Base-by-base conservation (phyloP, 2,329 filamentous ascomycete genomes). In the Fusarium protoensiforme region DNA sequence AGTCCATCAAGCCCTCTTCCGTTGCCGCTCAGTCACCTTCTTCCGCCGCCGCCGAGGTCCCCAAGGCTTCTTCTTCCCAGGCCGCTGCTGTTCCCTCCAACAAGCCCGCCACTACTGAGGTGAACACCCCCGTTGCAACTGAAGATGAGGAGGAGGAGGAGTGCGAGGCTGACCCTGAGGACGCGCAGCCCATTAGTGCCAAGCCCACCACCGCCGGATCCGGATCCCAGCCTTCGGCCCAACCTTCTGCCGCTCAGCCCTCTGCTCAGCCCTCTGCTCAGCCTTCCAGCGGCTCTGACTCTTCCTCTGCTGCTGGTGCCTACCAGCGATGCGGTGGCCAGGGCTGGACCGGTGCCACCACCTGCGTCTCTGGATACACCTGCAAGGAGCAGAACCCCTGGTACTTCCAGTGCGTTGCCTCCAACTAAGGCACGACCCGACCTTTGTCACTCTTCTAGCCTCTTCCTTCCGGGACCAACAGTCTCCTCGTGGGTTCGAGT, bases 301-400 rank as follows among this genome's bases (percentile, higher is more conserved):
- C 41, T 39, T 29, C 43, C 31, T 38, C 43, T 10, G 59, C 27
- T 9, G 24, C 27, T 2, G 20, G 38, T 16, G 56, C 62, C 20
- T 73, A 59, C 31, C 59, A 69, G 18, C 85, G 85, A 71, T 87
- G 85, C 54, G 85, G 85, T 59, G 85, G 85, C 31, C 79, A 74
- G 18, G 80, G 79, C 46, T 86, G 79, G 79, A 72, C 74, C 14
- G 85, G 85, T 29, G 69, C 83, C 7, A 85, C 84, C 1, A 84
- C 82, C 77, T 87, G 85, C 65, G 76, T 61, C 1, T 80, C 81
- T 13, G 84, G 84, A 58, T 82, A 78, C 75, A 78, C 74, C 43
- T 87, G 85, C 76, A 76, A 78, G 57, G 71, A 77, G 58, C 71
- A 75, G 63, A 84, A 84, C 71, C 57, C 74, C 9, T 85, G 78